These are phyloP conservation scores for Megacollybia platyphylla DNA, from an alignment of 1,284 basidiomycete species.

Conservation along the genomic window DNA sequence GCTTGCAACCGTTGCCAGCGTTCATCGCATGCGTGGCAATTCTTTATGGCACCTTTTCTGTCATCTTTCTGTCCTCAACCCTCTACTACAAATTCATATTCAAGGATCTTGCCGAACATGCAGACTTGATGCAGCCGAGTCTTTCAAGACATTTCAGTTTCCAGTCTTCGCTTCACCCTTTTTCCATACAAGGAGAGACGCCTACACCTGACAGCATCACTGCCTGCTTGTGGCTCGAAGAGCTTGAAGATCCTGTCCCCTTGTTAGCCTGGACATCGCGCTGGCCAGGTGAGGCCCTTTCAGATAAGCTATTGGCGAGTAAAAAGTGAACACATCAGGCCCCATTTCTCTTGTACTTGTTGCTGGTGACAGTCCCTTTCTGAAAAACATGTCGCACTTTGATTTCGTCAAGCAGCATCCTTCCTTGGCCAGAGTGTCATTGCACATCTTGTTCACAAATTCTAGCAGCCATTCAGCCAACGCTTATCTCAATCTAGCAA, in stretches of 20 bases:
- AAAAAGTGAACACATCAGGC: slow-evolving; percentile 17
- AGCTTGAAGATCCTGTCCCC: slow-evolving; percentile 19
- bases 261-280: slow-evolving; percentile 22
- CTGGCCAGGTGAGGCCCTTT: slow-evolving; percentile 32
- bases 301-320: not conserved
- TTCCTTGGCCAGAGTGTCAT: slow-evolving; percentile 19
- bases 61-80: slow-evolving; percentile 23
- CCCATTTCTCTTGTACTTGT: slow-evolving; percentile 42
- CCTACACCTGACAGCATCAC: slow-evolving; percentile 17
- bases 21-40: slow-evolving; percentile 18
- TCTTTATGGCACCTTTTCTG: slow-evolving; percentile 27
- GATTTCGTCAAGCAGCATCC: slow-evolving; percentile 16
- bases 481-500: slow-evolving; percentile 47
- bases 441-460: slow-evolving; percentile 38
- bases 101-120: not conserved
- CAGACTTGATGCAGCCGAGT: too few relatives aligned
- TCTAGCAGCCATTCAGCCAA: slow-evolving; percentile 32
- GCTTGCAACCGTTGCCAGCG: not conserved
- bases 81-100: slow-evolving; percentile 12
- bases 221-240: slow-evolving; percentile 38
- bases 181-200: slow-evolving; percentile 5
- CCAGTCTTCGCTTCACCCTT: not conserved
- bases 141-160: too few relatives aligned
- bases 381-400: slow-evolving; percentile 13
- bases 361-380: slow-evolving; percentile 19